phyloP scores from a whole-genome alignment of 108 stramenopile species.

The Fistulifera pelliculosa region DNA sequence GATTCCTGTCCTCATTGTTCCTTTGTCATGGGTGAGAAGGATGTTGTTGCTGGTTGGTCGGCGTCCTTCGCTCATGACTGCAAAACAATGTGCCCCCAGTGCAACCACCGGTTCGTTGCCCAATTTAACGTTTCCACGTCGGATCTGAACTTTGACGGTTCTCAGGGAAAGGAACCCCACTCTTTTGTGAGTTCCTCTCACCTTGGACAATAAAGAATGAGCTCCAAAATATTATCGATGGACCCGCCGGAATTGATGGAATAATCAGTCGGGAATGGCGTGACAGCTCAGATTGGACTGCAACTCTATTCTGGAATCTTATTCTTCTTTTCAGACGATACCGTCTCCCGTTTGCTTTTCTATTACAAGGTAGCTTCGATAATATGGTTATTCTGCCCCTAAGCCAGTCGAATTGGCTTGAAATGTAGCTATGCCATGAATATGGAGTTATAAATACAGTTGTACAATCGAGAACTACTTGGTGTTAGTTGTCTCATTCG shows the following conservation, averaged over 20 bases:
- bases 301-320: slow-evolving; percentile 84
- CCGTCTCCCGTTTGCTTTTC: slow-evolving; percentile 69
- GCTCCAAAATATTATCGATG: slow-evolving; percentile 41
- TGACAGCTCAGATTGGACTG: slow-evolving; percentile 46
- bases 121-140: slow-evolving; percentile 60
- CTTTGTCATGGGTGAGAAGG: slow-evolving; percentile 33
- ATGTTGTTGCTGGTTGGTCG: slow-evolving; percentile 63
- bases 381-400: neutral
- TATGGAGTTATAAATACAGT: too few species aligned
- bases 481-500: too few species aligned
- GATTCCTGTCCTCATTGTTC: slow-evolving; percentile 77
- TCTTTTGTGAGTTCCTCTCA: slow-evolving; percentile 79
- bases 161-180: slow-evolving; percentile 65
- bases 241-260: slow-evolving; percentile 32
- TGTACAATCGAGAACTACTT: too few species aligned
- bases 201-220: slow-evolving; percentile 83
- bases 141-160: slow-evolving; percentile 56
- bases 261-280: slow-evolving; percentile 68
- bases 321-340: slow-evolving; percentile 64
- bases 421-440: too few species aligned
- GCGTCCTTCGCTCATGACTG: slow-evolving; percentile 58
- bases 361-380: slow-evolving; percentile 73
- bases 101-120: slow-evolving; percentile 70
- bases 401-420: too few species aligned
- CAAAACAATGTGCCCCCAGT: slow-evolving; percentile 64